phyloP scores from a whole-genome alignment of 177 flowering plant genomes.

The Vitis hybrid region DNA sequence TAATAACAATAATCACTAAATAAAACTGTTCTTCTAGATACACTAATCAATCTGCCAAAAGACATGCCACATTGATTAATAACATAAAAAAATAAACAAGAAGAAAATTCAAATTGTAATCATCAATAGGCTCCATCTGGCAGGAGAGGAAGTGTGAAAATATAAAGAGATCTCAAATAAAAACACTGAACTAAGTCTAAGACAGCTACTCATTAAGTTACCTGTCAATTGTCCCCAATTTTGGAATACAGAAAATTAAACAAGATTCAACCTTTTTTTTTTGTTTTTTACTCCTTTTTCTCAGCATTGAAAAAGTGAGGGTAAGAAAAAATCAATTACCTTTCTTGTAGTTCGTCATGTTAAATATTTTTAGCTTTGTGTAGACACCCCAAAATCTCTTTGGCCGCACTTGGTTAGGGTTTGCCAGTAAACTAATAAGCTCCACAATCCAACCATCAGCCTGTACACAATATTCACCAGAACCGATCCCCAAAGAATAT shows the following conservation, averaged over 20 bases:
- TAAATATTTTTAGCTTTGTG: constrained; percentile 94
- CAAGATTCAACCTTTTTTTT: background rate
- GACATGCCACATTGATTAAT: background rate
- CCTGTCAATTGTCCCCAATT: no score
- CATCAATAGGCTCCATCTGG: background rate
- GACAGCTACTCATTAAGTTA: no score
- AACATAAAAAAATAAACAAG: background rate
- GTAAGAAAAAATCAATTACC: constrained; percentile 37
- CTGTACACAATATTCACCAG: constrained; percentile 32
- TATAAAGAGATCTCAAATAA: background rate
- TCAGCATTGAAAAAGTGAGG: background rate
- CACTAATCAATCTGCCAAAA: background rate
- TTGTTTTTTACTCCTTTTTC: background rate
- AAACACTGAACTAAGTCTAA: no score
- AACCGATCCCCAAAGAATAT: constrained; percentile 8
- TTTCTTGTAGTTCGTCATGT: constrained; percentile 86
- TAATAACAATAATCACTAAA: background rate
- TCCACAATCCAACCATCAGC: constrained; percentile 98
- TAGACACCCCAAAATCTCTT: constrained; percentile 98
- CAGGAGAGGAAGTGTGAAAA: background rate
- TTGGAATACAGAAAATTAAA: background rate
- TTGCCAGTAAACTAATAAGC: constrained; percentile 74
- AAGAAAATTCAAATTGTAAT: constrained; percentile 6
- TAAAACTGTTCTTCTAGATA: background rate
- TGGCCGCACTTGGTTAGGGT: constrained; percentile 92